Evolutionary conservation across 805 yeast genomes (phyloP).

Genomic region (Starmerella tilneyi): DNA sequence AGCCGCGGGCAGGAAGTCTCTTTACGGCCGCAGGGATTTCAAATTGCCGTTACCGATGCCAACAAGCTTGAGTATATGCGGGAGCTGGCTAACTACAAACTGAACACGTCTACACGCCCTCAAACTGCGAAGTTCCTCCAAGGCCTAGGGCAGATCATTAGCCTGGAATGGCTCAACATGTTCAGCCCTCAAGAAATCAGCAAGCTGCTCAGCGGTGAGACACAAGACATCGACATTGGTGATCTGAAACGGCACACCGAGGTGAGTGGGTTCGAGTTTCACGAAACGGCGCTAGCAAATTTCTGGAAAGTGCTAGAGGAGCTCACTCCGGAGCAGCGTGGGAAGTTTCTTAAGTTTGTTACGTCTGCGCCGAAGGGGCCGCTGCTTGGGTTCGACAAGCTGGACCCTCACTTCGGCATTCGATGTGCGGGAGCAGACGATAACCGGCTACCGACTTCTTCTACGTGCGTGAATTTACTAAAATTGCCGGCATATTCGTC

Average conservation of each 20-base stretch:
- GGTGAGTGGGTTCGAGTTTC: conserved; percentile 47
- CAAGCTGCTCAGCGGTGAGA: conserved; percentile 72
- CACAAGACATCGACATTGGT: conserved; percentile 52
- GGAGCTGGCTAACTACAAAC: conserved; percentile 64
- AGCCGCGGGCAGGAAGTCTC: conserved; percentile 38
- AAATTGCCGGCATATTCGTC: conserved; percentile 74
- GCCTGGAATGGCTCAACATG: conserved; percentile 68
- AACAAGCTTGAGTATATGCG: conserved; percentile 68
- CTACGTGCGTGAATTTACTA: conserved; percentile 83
- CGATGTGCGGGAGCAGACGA: conserved; percentile 43
- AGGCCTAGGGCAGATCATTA: conserved; percentile 61
- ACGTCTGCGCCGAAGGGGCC: conserved; percentile 92
- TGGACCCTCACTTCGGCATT: conserved; percentile 73
- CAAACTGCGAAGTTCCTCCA: conserved; percentile 55
- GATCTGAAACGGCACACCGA: conserved; percentile 58
- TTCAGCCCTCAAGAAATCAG: conserved; percentile 79
- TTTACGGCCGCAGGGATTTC: conserved; percentile 51
- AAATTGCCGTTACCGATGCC: conserved; percentile 43
- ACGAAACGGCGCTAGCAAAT: conserved; percentile 48
- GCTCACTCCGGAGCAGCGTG: conserved; percentile 43
- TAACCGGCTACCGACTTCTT: conserved; percentile 69
- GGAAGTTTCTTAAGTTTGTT: conserved; percentile 69
- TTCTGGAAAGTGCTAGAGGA: conserved; percentile 74
- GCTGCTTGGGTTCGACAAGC: conserved; percentile 65
- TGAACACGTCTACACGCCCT: conserved; percentile 50